phyloP scores from a whole-genome alignment of 805 yeast species.

The Limtongia smithiae region DNA sequence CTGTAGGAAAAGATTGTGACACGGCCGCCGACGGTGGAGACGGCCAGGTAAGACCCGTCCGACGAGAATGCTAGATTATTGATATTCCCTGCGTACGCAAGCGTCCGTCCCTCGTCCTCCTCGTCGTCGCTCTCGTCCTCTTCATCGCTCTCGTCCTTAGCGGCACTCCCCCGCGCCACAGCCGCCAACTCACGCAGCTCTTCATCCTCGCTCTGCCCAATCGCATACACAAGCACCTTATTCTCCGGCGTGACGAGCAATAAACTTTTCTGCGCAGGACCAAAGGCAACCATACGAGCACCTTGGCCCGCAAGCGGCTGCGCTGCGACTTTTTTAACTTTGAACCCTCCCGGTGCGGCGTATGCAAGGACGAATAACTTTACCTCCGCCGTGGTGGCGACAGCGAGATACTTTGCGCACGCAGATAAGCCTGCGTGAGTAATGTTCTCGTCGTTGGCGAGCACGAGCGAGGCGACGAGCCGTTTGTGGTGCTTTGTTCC shows the following conservation, averaged over 20 bases:
- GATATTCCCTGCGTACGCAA: constrained; percentile 51
- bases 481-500: constrained; percentile 46
- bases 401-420: constrained; percentile 63
- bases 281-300: constrained; percentile 52
- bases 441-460: constrained; percentile 71
- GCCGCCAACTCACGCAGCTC: neutral
- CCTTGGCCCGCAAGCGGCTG: constrained; percentile 44
- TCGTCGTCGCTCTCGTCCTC: constrained; percentile 40
- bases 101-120: constrained; percentile 33
- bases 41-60: constrained; percentile 47
- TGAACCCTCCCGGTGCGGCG: constrained; percentile 36
- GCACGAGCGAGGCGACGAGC: constrained; percentile 53
- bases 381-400: constrained; percentile 63
- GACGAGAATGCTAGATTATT: constrained; percentile 51
- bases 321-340: constrained; percentile 54
- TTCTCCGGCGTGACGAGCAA: constrained; percentile 58
- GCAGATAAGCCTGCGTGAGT: constrained; percentile 62
- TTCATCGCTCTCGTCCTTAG: constrained; percentile 31
- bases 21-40: constrained; percentile 68
- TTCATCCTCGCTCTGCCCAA: constrained; percentile 25
- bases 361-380: constrained; percentile 64
- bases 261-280: constrained; percentile 40
- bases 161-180: too few species aligned
- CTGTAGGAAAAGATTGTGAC: constrained; percentile 37
- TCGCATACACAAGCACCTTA: constrained; percentile 48